A percentile compares a stretch with the other conserved stretches of the same genome.
phyloP scores from a whole-genome alignment of 2,329 filamentous ascomycete species.

The Penicillium sclerotigenum region DNA sequence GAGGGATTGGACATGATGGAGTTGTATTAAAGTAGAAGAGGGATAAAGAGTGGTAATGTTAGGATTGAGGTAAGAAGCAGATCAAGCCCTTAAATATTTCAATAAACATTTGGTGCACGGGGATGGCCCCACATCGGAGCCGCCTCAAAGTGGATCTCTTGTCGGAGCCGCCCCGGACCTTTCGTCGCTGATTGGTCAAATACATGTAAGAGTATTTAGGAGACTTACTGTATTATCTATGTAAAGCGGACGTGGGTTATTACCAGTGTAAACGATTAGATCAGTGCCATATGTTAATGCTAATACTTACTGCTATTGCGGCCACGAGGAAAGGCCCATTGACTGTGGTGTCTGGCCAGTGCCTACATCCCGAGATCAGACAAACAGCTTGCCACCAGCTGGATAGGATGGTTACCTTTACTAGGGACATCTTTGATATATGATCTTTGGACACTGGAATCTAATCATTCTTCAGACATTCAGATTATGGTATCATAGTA shows the following conservation, averaged over 20 bases:
- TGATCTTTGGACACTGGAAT: neutral
- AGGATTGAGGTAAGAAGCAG: neutral
- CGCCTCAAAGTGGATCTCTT: neutral
- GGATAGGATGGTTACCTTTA: too few species aligned
- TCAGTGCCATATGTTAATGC: neutral
- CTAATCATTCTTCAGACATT: neutral
- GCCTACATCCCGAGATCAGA: neutral
- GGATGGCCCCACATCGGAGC: neutral
- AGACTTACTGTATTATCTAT: neutral
- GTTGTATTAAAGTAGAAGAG: neutral
- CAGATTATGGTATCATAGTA: too few species aligned
- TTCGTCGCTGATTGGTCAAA: neutral
- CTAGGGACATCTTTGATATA: too few species aligned
- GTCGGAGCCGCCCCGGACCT: neutral
- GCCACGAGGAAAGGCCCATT: neutral
- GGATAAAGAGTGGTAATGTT: neutral
- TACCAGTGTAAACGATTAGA: neutral
- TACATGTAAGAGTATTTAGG: neutral
- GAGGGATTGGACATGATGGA: slow-evolving; percentile 22
- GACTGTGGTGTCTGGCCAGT: neutral
- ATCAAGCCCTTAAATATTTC: neutral
- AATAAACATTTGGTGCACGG: neutral
- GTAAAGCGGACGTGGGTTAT: neutral
- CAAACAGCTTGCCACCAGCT: too few species aligned
- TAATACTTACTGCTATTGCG: neutral